Evolutionary conservation across 768 basidiomycete species (phyloP).

Genomic region (Pleurotus sapidus): DNA sequence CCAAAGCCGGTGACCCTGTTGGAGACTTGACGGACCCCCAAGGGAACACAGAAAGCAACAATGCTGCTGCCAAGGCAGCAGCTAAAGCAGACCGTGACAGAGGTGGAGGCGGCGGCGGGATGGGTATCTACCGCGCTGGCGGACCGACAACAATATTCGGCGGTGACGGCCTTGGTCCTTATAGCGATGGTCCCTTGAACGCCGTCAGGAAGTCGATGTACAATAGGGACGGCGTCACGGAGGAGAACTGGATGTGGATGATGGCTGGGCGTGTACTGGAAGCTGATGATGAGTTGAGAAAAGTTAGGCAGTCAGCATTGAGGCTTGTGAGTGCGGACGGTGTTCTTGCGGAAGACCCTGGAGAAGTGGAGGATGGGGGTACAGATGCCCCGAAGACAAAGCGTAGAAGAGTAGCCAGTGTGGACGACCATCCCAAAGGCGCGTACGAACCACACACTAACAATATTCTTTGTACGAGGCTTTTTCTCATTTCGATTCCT

Average conservation of each 20-base stretch:
- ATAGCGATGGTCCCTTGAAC: constrained; percentile 82
- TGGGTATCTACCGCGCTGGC: constrained; percentile 86
- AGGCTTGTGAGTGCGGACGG: constrained; percentile 45
- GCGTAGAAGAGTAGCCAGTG: constrained; percentile 21
- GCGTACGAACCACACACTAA: constrained; percentile 84
- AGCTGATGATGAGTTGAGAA: constrained; percentile 61
- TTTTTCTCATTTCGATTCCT: neutral
- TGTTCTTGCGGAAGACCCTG: constrained; percentile 20
- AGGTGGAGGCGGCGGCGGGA: constrained; percentile 43
- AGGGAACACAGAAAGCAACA: constrained; percentile 32
- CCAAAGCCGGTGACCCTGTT: constrained; percentile 79
- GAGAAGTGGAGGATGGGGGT: constrained; percentile 22
- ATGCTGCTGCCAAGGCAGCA: constrained; percentile 20
- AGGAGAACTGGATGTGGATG: constrained; percentile 92
- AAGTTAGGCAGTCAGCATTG: constrained; percentile 52
- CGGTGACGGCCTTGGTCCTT: constrained; percentile 79
- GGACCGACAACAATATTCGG: constrained; percentile 94
- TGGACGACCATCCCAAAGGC: constrained; percentile 48
- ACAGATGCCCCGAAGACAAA: constrained; percentile 17
- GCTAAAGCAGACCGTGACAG: constrained; percentile 46
- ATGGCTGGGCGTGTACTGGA: constrained; percentile 66
- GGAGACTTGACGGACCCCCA: constrained; percentile 80
- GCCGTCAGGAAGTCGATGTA: constrained; percentile 80
- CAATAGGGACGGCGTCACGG: constrained; percentile 75
- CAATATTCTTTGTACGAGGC: constrained; percentile 64